Base-by-base conservation (phyloP, 208 protist species). In the Jaenimonas drosophilae region DNA sequence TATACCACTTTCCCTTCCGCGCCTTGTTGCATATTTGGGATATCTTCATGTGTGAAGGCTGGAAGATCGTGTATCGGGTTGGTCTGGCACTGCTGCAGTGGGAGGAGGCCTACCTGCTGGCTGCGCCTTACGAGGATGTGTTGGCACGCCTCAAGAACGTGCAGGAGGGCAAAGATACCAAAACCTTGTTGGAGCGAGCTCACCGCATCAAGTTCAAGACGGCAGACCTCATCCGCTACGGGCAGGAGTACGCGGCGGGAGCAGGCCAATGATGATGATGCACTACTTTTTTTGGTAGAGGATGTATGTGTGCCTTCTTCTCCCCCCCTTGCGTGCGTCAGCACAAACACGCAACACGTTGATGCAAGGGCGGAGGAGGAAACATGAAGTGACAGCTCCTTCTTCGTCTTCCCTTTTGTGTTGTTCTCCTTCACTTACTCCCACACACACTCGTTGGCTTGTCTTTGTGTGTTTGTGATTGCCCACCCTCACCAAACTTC, bases 61-160 rank as follows among this genome's bases (percentile, higher is more conserved):
- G 89, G 89, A 96, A 96, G 49, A 85, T 94, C n/a, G 73, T 96
- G 42, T 96, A 94, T 55, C 70, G 89, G 32, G 78, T 82, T 30
- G 84, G 65, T 9, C 77, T 96, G 30, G 77, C 82, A 6, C 58
- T 96, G 44, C 62, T 96, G 64, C 79, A 91, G 54, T 96, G 77
- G 82, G 85, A 94, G 44, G 76, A 91, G 56, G 45, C 71, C 51
- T 61, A 59, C 14, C 65, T 96, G 20, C 59, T 93, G 17, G 37
- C 58, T 12, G 30, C 93, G 60, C 32, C 57, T 0, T 91, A 89
- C 49, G 85, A 95, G 29, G 69, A 88, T 7, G 31, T 89, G 26
- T 54, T 95, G 42, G 64, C 68, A n/a, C 57, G 77, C 1, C 61
- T 93, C 20, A 95, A 95, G 59, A 64, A 23, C 26, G 56, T 95